phyloP scores from a whole-genome alignment of 345 rosid species.

The Jatropha curcas region DNA sequence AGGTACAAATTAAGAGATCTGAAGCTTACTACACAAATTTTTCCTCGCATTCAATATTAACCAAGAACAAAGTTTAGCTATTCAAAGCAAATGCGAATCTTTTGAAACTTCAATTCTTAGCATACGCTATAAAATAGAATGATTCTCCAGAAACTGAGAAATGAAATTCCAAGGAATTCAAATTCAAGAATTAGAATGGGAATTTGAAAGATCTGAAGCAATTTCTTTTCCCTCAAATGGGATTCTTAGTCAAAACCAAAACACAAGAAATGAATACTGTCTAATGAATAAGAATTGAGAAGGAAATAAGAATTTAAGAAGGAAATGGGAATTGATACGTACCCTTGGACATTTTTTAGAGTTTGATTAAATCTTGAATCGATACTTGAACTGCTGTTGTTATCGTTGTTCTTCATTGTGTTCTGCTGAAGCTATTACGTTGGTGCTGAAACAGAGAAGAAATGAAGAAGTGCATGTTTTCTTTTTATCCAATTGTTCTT shows the following conservation, averaged over 20 bases:
- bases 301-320: not conserved
- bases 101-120: not conserved
- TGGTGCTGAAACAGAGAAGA: not conserved
- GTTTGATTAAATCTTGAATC: slow-evolving; percentile 92
- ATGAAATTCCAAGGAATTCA: not conserved
- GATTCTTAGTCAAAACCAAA: slow-evolving; percentile 7
- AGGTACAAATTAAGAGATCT: not conserved
- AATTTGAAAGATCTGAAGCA: slow-evolving; percentile 28
- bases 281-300: slow-evolving; percentile 16
- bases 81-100: not conserved
- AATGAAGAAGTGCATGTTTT: not conserved
- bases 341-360: slow-evolving; percentile 93
- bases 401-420: slow-evolving; percentile 29
- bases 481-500: not conserved
- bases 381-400: slow-evolving; percentile 37
- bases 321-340: not conserved
- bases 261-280: slow-evolving; percentile 3
- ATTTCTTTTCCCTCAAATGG: slow-evolving; percentile 12
- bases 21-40: not conserved
- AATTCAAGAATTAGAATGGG: slow-evolving; percentile 1
- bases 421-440: not conserved
- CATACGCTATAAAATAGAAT: not conserved
- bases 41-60: not conserved
- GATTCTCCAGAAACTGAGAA: not conserved
- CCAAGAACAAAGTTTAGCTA: not conserved